A percentile compares a stretch with the other conserved stretches of the same genome.
Evolutionary conservation across 2,329 filamentous ascomycete genomes (phyloP).

Genomic region (Aspergillus brasiliensis): DNA sequence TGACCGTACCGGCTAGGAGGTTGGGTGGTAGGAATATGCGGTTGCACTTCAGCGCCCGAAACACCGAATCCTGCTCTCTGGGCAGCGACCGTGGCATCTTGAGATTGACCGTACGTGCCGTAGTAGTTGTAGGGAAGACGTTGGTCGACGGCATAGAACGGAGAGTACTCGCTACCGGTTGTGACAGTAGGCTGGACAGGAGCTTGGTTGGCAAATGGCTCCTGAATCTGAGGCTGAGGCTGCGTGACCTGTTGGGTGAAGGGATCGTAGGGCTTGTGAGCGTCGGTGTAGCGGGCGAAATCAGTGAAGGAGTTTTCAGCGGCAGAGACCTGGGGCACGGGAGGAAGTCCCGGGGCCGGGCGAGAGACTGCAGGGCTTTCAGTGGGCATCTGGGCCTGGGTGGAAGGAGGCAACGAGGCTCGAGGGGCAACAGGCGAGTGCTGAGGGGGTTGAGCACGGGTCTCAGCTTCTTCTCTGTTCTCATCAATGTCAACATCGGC

Average conservation of each 20-base stretch:
- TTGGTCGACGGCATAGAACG: slow-evolving; percentile 80
- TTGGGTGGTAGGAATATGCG: slow-evolving; percentile 65
- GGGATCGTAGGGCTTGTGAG: slow-evolving; percentile 83
- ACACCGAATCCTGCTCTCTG: slow-evolving; percentile 77
- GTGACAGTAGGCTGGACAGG: slow-evolving; percentile 61
- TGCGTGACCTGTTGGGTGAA: slow-evolving; percentile 74
- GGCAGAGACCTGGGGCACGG: slow-evolving; percentile 58
- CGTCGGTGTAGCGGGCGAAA: slow-evolving; percentile 57
- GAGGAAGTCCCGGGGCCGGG: slow-evolving; percentile 63
- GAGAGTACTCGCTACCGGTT: slow-evolving; percentile 73
- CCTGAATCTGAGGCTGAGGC: slow-evolving; percentile 65
- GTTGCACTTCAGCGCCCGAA: slow-evolving; percentile 61
- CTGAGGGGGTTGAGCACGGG: slow-evolving; percentile 86
- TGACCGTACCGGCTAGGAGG: slow-evolving; percentile 72
- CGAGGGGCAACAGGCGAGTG: slow-evolving; percentile 88
- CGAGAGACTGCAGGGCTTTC: slow-evolving; percentile 54
- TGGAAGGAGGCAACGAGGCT: slow-evolving; percentile 76
- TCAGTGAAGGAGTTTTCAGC: slow-evolving; percentile 51
- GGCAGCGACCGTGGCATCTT: slow-evolving; percentile 68
- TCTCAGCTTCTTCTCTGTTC: slow-evolving; percentile 93
- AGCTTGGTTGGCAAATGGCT: slow-evolving; percentile 56
- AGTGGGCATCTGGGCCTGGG: slow-evolving; percentile 39
- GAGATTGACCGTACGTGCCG: slow-evolving; percentile 65
- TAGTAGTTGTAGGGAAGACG: slow-evolving; percentile 78
- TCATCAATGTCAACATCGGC: slow-evolving; percentile 74